Evolutionary conservation across 2,329 filamentous ascomycete species (phyloP).

Genomic region (Fusarium caatingaense): DNA sequence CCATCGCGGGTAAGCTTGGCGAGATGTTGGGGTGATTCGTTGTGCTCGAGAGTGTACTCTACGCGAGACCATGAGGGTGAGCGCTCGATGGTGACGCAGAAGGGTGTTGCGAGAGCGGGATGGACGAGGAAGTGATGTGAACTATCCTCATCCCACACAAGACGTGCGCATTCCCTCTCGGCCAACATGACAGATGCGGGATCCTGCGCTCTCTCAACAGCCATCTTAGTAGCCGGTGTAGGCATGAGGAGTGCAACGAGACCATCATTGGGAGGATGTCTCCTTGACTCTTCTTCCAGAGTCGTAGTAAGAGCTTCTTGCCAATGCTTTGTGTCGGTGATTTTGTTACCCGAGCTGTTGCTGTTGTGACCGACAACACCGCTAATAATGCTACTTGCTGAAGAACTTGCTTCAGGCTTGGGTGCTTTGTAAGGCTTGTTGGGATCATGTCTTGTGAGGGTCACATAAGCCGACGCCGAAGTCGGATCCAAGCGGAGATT

Average conservation of each 20-base stretch:
- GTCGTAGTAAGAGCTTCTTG: conserved; percentile 68
- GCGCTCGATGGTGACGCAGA: conserved; percentile 69
- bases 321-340: conserved; percentile 62
- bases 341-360: conserved; percentile 42
- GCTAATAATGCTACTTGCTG: conserved; percentile 48
- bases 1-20: conserved; percentile 71
- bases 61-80: conserved; percentile 69
- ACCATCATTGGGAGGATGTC: conserved; percentile 68
- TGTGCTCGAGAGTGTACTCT: conserved; percentile 74
- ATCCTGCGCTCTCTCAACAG: conserved; percentile 69
- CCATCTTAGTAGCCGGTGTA: conserved; percentile 70
- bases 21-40: conserved; percentile 70
- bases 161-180: conserved; percentile 74
- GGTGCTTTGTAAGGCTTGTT: conserved; percentile 65
- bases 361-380: conserved; percentile 48
- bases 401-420: conserved; percentile 42
- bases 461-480: conserved; percentile 70
- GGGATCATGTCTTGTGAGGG: conserved; percentile 70
- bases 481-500: conserved; percentile 72
- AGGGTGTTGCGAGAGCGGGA: conserved; percentile 71
- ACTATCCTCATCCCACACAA: conserved; percentile 77
- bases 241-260: conserved; percentile 78
- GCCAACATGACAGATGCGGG: conserved; percentile 70
- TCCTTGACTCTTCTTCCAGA: conserved; percentile 65
- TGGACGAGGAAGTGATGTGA: conserved; percentile 71